Conservation (phyloP, 805 yeast genomes). For the Kurtzmaniella cleridarum region DNA sequence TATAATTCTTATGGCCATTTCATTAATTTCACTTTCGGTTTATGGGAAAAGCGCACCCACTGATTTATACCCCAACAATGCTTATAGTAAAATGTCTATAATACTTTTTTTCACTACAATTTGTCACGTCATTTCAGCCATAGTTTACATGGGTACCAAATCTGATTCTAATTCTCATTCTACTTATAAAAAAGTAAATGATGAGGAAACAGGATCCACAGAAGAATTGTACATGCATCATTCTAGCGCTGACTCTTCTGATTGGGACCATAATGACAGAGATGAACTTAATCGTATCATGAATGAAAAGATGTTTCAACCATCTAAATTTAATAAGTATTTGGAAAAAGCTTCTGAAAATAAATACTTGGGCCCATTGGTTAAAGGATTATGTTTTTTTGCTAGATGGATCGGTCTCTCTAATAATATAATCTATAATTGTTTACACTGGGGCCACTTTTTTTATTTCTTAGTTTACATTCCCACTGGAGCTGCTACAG, state of each 20-base stretch:
- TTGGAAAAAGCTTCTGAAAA: conserved; percentile 19
- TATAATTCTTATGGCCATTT: conserved; percentile 37
- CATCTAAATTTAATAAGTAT: conserved; percentile 6
- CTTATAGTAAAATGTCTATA: conserved; percentile 62
- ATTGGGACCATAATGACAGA: conserved; percentile 4
- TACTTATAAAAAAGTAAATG: conserved; percentile 1
- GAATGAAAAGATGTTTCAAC: conserved; percentile 6
- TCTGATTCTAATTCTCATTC: conserved; percentile 34
- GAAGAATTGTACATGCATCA: too few species aligned
- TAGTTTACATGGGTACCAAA: conserved; percentile 42
- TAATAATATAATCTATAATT: conserved; percentile 27
- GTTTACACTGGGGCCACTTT: conserved; percentile 62
- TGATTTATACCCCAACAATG: conserved; percentile 67
- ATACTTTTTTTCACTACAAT: conserved; percentile 50
- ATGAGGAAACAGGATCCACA: conserved; percentile 3
- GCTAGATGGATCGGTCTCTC: conserved; percentile 2
- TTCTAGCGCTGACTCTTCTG: not conserved
- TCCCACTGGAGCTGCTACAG: conserved; percentile 59
- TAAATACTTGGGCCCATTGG: conserved; percentile 25
- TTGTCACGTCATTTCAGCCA: conserved; percentile 51
- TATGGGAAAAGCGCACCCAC: conserved; percentile 56
- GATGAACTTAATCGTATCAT: conserved; percentile 1
- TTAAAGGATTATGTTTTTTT: conserved; percentile 21
- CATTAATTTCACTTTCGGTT: conserved; percentile 43
- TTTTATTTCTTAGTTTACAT: conserved; percentile 54